Conservation (phyloP, 1,139 yeast genomes). For the Hemisphaericaspora lyxosophila region DNA sequence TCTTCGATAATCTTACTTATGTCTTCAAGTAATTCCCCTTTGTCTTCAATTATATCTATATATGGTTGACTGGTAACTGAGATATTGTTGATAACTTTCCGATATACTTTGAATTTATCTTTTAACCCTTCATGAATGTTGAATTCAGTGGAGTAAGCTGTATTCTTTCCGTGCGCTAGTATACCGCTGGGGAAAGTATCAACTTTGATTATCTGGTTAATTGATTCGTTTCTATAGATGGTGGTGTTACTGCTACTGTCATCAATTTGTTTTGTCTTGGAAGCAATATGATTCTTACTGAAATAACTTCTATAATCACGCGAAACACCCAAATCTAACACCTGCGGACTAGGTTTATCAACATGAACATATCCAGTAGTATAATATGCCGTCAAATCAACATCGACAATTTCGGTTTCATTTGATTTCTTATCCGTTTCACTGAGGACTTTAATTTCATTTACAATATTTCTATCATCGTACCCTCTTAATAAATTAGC, state of each 20-base stretch:
- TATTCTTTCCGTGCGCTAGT: slow-evolving; percentile 10
- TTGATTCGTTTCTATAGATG: slow-evolving; percentile 18
- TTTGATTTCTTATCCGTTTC: slow-evolving; percentile 4
- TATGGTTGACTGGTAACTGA: slow-evolving; percentile 20
- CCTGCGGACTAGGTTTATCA: slow-evolving; percentile 1
- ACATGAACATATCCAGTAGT: background rate
- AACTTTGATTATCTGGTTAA: slow-evolving; percentile 23
- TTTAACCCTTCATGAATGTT: slow-evolving; percentile 49
- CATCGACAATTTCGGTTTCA: slow-evolving; percentile 10
- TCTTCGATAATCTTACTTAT: slow-evolving; percentile 49
- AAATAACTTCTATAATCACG: slow-evolving; percentile 15
- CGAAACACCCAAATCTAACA: slow-evolving; percentile 15
- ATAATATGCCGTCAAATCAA: slow-evolving; percentile 15
- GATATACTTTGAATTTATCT: slow-evolving; percentile 47
- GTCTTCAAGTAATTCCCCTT: slow-evolving; percentile 63
- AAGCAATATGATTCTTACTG: slow-evolving; percentile 17
- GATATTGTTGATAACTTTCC: slow-evolving; percentile 38
- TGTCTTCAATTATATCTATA: slow-evolving; percentile 56
- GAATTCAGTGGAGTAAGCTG: slow-evolving; percentile 33
- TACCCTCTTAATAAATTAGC: slow-evolving; percentile 29
- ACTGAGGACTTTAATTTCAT: slow-evolving; percentile 25
- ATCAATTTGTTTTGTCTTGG: slow-evolving; percentile 12
- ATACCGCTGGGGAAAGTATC: slow-evolving; percentile 37
- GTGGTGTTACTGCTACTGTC: slow-evolving; percentile 17
- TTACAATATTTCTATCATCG: slow-evolving; percentile 33